Evolutionary conservation across 1,284 basidiomycete species (phyloP).

Genomic region (Lentinula novae-zelandiae): DNA sequence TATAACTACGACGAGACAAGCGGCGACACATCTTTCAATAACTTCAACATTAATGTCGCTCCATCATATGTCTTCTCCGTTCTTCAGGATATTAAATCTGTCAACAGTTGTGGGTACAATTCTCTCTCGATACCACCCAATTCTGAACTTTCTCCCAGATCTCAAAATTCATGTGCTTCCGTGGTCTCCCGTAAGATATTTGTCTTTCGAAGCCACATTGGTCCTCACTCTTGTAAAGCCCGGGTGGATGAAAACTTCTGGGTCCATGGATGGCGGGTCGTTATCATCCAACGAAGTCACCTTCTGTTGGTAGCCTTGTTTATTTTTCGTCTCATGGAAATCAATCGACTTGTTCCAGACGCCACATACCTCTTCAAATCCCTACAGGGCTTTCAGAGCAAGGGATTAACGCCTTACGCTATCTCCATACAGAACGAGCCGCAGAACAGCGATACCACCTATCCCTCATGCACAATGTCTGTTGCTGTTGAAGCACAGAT

Average conservation of each 20-base stretch:
- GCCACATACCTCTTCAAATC: constrained; percentile 50
- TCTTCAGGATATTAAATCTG: constrained; percentile 43
- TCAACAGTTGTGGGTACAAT: constrained; percentile 31
- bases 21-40: constrained; percentile 45
- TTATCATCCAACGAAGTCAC: constrained; percentile 31
- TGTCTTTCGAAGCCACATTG: neutral
- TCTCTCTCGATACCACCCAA: neutral
- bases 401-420: constrained; percentile 46
- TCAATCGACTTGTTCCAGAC: constrained; percentile 29
- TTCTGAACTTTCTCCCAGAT: neutral
- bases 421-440: constrained; percentile 55
- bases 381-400: constrained; percentile 45
- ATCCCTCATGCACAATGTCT: constrained; percentile 44
- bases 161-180: constrained; percentile 42
- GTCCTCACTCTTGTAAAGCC: constrained; percentile 30
- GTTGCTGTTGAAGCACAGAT: constrained; percentile 42
- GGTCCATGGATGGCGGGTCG: constrained; percentile 46
- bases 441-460: constrained; percentile 48
- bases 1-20: constrained; percentile 46
- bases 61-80: constrained; percentile 50
- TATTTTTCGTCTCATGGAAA: neutral
- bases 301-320: constrained; percentile 25
- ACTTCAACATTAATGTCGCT: constrained; percentile 42
- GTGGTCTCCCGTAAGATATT: constrained; percentile 48
- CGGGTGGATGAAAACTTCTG: constrained; percentile 51